These are phyloP conservation scores for Cadophora sp. DNA, from an alignment of 2,329 filamentous ascomycete species.

Conservation along the genomic window DNA sequence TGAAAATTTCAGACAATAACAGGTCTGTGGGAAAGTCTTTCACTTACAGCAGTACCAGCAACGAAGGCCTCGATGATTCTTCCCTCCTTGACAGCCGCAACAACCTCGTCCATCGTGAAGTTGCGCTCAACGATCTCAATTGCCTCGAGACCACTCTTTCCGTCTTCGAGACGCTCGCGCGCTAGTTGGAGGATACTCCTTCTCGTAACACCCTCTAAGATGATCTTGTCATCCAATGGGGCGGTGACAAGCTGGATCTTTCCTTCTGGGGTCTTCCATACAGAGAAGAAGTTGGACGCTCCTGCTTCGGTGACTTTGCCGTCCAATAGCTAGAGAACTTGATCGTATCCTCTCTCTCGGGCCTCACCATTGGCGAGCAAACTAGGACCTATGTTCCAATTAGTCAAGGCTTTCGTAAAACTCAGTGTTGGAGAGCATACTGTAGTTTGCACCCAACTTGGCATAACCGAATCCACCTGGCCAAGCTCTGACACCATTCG, in stretches of 20 bases:
- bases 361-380: slow-evolving; percentile 82
- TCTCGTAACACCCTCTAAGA: slow-evolving; percentile 88
- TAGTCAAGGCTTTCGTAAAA: background rate
- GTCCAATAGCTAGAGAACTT: slow-evolving; percentile 93
- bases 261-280: slow-evolving; percentile 73
- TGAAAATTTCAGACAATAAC: slow-evolving; percentile 7
- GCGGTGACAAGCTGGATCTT: slow-evolving; percentile 79
- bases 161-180: slow-evolving; percentile 61
- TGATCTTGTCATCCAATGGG: slow-evolving; percentile 80
- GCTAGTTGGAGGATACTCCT: slow-evolving; percentile 79
- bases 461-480: slow-evolving; percentile 91
- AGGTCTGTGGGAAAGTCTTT: background rate
- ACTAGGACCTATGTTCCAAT: slow-evolving; percentile 55
- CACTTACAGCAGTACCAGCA: slow-evolving; percentile 82
- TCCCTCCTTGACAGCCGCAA: slow-evolving; percentile 75
- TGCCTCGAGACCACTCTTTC: slow-evolving; percentile 49
- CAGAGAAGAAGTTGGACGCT: slow-evolving; percentile 89
- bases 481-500: slow-evolving; percentile 88
- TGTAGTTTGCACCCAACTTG: slow-evolving; percentile 94
- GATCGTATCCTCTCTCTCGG: slow-evolving; percentile 75
- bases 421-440: slow-evolving; percentile 43
- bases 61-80: slow-evolving; percentile 85
- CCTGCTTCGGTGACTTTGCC: slow-evolving; percentile 88
- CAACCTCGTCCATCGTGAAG: slow-evolving; percentile 81
- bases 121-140: slow-evolving; percentile 80